A percentile compares a stretch with the other conserved stretches of the same genome.
Conservation (phyloP, 2,329 filamentous ascomycete species). For the Fusarium sp. region DNA sequence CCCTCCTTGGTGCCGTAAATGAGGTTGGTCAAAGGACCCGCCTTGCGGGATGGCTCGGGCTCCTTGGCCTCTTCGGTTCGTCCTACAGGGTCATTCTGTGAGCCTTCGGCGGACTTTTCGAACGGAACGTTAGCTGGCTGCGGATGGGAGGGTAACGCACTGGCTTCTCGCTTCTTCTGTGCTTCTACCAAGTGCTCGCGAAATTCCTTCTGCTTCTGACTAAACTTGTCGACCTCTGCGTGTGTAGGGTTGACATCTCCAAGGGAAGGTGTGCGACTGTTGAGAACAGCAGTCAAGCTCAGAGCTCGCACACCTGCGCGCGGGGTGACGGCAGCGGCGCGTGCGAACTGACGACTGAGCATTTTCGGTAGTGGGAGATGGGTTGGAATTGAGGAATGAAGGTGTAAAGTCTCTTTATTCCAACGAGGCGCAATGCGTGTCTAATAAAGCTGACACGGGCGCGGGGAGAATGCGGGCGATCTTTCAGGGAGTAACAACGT, state of each 20-base stretch:
- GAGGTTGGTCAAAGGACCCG: conserved; percentile 81
- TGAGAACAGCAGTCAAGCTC: conserved; percentile 61
- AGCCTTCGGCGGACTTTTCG: conserved; percentile 54
- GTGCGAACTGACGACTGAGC: conserved; percentile 64
- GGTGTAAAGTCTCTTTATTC: conserved; percentile 21
- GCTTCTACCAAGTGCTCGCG: conserved; percentile 82
- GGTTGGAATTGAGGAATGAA: conserved; percentile 12
- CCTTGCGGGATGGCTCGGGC: conserved; percentile 71
- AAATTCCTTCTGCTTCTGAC: conserved; percentile 85
- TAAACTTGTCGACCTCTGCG: conserved; percentile 79
- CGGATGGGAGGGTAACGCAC: conserved; percentile 66
- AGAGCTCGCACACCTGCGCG: conserved; percentile 66
- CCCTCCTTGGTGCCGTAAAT: conserved; percentile 98
- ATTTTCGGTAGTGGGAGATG: conserved; percentile 51
- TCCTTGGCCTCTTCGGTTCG: conserved; percentile 66
- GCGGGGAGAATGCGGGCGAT: conserved; percentile 26
- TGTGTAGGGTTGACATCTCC: conserved; percentile 79
- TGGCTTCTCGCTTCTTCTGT: conserved; percentile 86
- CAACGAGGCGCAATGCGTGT: conserved; percentile 31
- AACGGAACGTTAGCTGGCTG: conserved; percentile 58
- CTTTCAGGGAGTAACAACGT: conserved; percentile 32
- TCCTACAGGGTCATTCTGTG: conserved; percentile 52
- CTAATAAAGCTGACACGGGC: conserved; percentile 32
- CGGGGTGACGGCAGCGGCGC: conserved; percentile 55
- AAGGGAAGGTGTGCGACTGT: conserved; percentile 74